A percentile compares a stretch with the other conserved stretches of the same genome.
Evolutionary conservation across 2,329 filamentous ascomycete genomes (phyloP).

Genomic region (Penicillium glabrum): DNA sequence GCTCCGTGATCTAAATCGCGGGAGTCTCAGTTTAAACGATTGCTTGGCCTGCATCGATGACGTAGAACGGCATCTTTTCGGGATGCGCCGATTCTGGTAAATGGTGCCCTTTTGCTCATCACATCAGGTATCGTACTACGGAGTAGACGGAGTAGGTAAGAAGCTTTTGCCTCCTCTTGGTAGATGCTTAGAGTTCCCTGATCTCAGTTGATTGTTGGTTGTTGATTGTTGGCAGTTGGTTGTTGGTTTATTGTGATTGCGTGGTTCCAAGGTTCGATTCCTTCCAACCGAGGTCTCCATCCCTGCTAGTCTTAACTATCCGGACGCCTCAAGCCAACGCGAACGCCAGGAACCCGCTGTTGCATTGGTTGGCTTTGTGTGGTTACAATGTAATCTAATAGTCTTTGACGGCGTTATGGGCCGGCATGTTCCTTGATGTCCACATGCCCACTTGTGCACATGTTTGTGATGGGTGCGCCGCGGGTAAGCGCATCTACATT

Average conservation of each 20-base stretch:
- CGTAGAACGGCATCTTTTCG: constrained; percentile 3
- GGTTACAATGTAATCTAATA: background rate
- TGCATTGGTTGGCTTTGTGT: background rate
- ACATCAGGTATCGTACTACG: background rate
- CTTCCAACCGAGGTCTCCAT: background rate
- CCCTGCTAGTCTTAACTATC: background rate
- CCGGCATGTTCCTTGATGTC: background rate
- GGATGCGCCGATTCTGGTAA: background rate
- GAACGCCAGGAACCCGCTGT: background rate
- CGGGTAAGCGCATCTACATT: background rate
- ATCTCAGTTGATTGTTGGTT: background rate
- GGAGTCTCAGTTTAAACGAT: constrained; percentile 17
- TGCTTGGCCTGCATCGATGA: constrained; percentile 7
- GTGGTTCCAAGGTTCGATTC: background rate
- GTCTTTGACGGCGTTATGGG: background rate
- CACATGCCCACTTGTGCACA: background rate
- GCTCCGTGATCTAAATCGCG: constrained; percentile 18
- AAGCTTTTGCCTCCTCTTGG: background rate
- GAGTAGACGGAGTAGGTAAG: background rate
- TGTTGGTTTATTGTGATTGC: background rate
- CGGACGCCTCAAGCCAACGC: background rate
- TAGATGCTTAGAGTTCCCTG: background rate
- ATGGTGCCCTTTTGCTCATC: background rate
- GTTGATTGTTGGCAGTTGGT: background rate
- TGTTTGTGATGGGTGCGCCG: background rate